These are phyloP conservation scores for Chloromonas sp. DNA, from an alignment of 163 green algal genomes.

Conservation along the genomic window DNA sequence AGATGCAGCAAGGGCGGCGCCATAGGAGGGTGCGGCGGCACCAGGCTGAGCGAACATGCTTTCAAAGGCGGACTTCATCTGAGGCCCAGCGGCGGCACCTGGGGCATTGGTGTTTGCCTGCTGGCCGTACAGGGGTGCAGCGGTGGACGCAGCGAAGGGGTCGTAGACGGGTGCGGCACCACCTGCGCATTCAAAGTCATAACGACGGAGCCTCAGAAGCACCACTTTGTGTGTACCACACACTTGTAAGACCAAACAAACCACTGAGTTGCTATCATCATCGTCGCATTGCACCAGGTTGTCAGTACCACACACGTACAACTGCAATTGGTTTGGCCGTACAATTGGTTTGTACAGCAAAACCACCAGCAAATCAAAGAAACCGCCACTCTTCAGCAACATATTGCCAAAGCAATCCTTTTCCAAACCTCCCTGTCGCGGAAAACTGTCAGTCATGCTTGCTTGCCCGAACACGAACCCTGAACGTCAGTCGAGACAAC, in stretches of 20 bases:
- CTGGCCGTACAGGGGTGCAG: neutral
- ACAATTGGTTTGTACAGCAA: no score
- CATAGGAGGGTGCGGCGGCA: neutral
- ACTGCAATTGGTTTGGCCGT: no score
- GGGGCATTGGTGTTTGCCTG: neutral
- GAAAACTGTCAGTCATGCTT: no score
- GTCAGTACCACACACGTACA: neutral
- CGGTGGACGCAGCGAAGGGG: constrained; percentile 8
- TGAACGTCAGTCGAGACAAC: no score
- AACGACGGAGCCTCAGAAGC: neutral
- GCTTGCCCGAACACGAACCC: no score
- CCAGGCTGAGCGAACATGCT: neutral
- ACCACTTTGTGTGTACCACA: neutral
- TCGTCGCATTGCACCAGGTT: neutral
- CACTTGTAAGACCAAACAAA: neutral
- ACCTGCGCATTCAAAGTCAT: neutral
- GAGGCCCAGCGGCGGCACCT: neutral
- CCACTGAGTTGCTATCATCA: neutral
- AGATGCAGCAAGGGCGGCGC: neutral
- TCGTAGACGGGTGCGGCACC: neutral
- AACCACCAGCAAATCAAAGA: no score
- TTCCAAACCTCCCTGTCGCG: no score
- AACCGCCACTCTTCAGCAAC: no score
- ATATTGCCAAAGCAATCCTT: no score
- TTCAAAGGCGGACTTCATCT: neutral